Conservation (phyloP, 805 yeast species). For the Sugiyamaella americana region DNA sequence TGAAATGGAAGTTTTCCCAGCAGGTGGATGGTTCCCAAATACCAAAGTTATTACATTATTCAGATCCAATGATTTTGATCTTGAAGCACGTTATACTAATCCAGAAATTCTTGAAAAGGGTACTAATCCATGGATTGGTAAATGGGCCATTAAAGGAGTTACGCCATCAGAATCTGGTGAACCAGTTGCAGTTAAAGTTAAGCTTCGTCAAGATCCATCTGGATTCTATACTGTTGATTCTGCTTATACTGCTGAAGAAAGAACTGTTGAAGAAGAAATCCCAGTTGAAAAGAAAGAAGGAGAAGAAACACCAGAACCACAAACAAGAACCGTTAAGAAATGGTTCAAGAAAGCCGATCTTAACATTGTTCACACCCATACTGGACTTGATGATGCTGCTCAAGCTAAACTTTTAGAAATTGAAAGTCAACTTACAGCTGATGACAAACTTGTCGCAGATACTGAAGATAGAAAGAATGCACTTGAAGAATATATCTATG, state of each 20-base stretch:
- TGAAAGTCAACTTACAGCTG: slow-evolving; percentile 78
- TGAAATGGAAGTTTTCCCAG: slow-evolving; percentile 95
- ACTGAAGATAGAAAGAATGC: slow-evolving; percentile 99
- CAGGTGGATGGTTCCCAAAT: slow-evolving; percentile 86
- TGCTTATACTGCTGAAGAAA: slow-evolving; percentile 92
- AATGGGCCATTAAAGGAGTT: slow-evolving; percentile 85
- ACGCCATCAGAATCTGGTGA: slow-evolving; percentile 65
- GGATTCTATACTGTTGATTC: slow-evolving; percentile 91
- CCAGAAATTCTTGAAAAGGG: slow-evolving; percentile 67
- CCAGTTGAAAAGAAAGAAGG: slow-evolving; percentile 40
- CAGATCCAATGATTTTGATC: slow-evolving; percentile 82
- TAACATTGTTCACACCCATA: slow-evolving; percentile 49
- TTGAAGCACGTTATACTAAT: slow-evolving; percentile 81
- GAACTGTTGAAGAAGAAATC: slow-evolving; percentile 79
- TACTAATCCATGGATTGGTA: slow-evolving; percentile 60
- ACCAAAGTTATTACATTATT: slow-evolving; percentile 91
- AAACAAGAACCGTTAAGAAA: slow-evolving; percentile 85
- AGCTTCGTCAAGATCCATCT: slow-evolving; percentile 94
- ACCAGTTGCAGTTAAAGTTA: slow-evolving; percentile 78
- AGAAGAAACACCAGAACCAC: slow-evolving; percentile 58
- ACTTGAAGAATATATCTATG: slow-evolving; percentile 96
- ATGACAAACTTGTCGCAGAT: slow-evolving; percentile 95
- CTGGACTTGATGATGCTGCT: slow-evolving; percentile 51
- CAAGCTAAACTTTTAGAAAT: slow-evolving; percentile 65
- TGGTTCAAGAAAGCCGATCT: slow-evolving; percentile 86